Percentiles rank a stretch among this genome's conserved stretches.
Evolutionary conservation across 441 rosid genomes (phyloP).

Genomic region (Pelargonium cotyledonis): DNA sequence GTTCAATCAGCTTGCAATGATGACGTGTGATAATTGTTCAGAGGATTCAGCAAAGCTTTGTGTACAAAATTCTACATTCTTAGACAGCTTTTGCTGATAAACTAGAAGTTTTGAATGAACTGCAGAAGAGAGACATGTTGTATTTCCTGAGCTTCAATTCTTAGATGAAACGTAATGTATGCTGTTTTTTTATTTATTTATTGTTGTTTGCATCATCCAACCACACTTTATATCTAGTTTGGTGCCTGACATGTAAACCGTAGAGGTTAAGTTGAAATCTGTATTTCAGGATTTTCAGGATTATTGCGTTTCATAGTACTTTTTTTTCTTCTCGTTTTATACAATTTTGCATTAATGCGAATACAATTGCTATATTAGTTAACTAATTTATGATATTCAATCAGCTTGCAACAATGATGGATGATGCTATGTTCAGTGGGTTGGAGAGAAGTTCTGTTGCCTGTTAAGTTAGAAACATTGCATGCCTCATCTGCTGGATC

Average conservation of each 20-base stretch:
- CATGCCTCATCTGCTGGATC: not conserved
- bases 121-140: not conserved
- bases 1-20: conserved; percentile 41
- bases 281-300: not conserved
- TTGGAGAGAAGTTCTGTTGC: conserved; percentile 18
- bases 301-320: not conserved
- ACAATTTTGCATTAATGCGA: not conserved
- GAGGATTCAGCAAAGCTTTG: not conserved
- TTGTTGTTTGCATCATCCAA: not conserved
- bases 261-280: not conserved
- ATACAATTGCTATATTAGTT: not conserved
- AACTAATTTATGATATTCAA: not conserved
- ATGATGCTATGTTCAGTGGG: conserved; percentile 13
- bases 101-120: not conserved
- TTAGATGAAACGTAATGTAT: no score
- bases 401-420: conserved; percentile 3
- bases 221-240: not conserved
- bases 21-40: conserved; percentile 40
- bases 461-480: not conserved
- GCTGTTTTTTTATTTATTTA: no score
- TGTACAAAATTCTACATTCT: not conserved
- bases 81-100: no score
- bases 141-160: no score
- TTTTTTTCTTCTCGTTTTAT: not conserved
- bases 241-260: not conserved